Evolutionary conservation across 164 flowering plant species (phyloP).

Genomic region (Kingdonia uniflora): DNA sequence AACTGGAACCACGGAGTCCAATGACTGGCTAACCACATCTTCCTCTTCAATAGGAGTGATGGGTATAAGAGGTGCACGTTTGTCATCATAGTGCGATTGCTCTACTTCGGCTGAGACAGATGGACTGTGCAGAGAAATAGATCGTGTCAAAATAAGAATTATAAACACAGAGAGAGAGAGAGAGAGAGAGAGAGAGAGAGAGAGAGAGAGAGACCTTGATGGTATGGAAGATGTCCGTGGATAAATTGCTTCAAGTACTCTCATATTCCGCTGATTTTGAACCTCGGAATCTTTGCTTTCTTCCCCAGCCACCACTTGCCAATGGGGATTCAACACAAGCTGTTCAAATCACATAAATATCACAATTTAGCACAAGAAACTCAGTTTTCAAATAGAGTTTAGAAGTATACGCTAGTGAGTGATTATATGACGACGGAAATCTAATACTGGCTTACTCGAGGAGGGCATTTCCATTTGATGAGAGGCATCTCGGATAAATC

Average conservation of each 20-base stretch:
- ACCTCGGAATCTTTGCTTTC: slow-evolving; percentile 68
- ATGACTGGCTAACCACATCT: slow-evolving; percentile 33
- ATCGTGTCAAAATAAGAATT: slow-evolving; percentile 11
- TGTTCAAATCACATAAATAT: slow-evolving; percentile 17
- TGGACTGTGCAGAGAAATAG: slow-evolving; percentile 38
- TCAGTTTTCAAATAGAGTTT: background rate
- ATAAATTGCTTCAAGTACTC: slow-evolving; percentile 89
- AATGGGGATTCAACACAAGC: slow-evolving; percentile 41
- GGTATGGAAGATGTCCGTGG: slow-evolving; percentile 86
- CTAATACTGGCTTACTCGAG: slow-evolving; percentile 35
- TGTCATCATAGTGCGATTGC: slow-evolving; percentile 21
- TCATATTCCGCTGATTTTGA: slow-evolving; percentile 59
- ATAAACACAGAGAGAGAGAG: too few relatives aligned
- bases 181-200: background rate
- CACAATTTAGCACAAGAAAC: background rate
- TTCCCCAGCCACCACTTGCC: slow-evolving; percentile 89
- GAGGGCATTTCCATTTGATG: slow-evolving; percentile 64
- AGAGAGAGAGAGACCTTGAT: slow-evolving; percentile 37
- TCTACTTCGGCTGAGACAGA: slow-evolving; percentile 27
- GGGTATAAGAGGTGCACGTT: slow-evolving; percentile 40
- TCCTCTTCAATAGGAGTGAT: slow-evolving; percentile 85
- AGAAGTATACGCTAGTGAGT: too few relatives aligned
- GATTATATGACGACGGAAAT: background rate
- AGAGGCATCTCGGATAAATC: slow-evolving; percentile 48
- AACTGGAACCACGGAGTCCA: slow-evolving; percentile 13